Percentiles rank a stretch among this genome's conserved stretches.
Evolutionary conservation across 202 grass and related monocot species (phyloP).

Genomic region (Alloteropsis angusta): DNA sequence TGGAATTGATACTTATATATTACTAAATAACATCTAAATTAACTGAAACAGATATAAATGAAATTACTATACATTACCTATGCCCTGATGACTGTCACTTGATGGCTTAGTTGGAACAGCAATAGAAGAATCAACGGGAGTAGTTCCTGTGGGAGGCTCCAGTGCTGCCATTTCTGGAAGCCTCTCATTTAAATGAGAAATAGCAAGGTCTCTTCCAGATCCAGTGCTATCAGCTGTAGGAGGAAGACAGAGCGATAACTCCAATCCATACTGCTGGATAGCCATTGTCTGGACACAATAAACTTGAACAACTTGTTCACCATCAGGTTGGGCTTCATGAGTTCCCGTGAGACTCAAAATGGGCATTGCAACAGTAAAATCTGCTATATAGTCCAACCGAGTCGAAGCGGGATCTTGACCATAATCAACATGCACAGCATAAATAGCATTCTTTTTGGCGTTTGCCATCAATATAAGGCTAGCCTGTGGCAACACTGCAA

Average conservation of each 20-base stretch:
- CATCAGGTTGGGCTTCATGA: constrained; percentile 40
- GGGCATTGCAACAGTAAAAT: constrained; percentile 95
- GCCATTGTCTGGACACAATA: constrained; percentile 98
- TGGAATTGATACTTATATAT: constrained; percentile 33
- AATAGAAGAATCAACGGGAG: not conserved
- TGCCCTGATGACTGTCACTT: constrained; percentile 15
- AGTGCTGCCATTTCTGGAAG: constrained; percentile 24
- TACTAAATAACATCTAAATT: constrained; percentile 19
- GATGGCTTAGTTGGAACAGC: constrained; percentile 23
- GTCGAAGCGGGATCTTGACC: constrained; percentile 62
- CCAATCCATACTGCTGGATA: constrained; percentile 88
- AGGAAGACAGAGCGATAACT: constrained; percentile 75
- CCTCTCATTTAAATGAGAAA: constrained; percentile 36
- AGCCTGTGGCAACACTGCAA: constrained; percentile 74
- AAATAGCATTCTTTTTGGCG: constrained; percentile 97
- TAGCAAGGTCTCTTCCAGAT: constrained; percentile 41
- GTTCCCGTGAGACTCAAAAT: constrained; percentile 91
- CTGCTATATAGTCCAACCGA: constrained; percentile 80
- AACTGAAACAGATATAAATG: constrained; percentile 10
- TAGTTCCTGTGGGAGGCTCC: constrained; percentile 22
- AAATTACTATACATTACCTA: constrained; percentile 22
- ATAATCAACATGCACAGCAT: constrained; percentile 89
- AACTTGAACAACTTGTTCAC: constrained; percentile 76
- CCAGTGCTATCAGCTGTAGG: constrained; percentile 40
- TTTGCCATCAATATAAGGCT: constrained; percentile 93